Percentiles rank a stretch among this genome's conserved stretches.
These are phyloP conservation scores for Lycium ferocissimum DNA, from an alignment of 257 asterid species.

Conservation along the genomic window DNA sequence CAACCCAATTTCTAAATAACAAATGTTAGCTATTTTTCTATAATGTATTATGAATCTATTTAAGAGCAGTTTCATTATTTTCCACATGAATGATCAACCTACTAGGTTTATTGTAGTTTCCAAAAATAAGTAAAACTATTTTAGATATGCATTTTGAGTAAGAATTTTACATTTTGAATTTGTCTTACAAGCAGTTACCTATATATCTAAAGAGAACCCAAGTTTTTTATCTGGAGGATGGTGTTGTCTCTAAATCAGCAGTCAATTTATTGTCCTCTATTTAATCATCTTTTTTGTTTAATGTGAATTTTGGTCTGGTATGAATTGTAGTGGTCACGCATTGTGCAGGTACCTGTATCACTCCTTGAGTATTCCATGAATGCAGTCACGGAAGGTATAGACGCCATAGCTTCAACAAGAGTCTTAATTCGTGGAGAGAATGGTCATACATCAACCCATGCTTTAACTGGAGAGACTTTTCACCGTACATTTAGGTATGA, in stretches of 20 bases:
- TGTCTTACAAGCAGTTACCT: not conserved
- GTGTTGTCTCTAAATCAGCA: not conserved
- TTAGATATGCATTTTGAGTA: not conserved
- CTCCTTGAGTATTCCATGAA: constrained; percentile 83
- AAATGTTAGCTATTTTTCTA: not conserved
- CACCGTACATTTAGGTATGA: constrained; percentile 80
- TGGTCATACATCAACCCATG: constrained; percentile 61
- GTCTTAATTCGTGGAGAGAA: constrained; percentile 77
- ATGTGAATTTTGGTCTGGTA: not conserved
- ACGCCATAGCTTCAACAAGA: constrained; percentile 88
- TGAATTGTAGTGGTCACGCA: not conserved
- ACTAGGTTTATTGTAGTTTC: not conserved
- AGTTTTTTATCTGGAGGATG: not conserved
- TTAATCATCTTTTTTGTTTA: constrained; percentile 1
- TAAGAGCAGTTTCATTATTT: not conserved
- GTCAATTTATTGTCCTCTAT: not conserved
- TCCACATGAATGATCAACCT: constrained; percentile 13
- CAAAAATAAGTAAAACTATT: not conserved
- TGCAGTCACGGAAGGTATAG: constrained; percentile 91
- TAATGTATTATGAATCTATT: not conserved
- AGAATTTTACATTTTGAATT: not conserved
- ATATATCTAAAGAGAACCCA: not conserved
- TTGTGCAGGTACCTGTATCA: constrained; percentile 70
- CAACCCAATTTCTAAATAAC: not conserved
- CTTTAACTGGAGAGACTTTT: constrained; percentile 63